A percentile compares a stretch with the other conserved stretches of the same genome.
These are phyloP conservation scores for Paxillus ammoniavirescens DNA, from an alignment of 768 basidiomycete species.

Conservation along the genomic window DNA sequence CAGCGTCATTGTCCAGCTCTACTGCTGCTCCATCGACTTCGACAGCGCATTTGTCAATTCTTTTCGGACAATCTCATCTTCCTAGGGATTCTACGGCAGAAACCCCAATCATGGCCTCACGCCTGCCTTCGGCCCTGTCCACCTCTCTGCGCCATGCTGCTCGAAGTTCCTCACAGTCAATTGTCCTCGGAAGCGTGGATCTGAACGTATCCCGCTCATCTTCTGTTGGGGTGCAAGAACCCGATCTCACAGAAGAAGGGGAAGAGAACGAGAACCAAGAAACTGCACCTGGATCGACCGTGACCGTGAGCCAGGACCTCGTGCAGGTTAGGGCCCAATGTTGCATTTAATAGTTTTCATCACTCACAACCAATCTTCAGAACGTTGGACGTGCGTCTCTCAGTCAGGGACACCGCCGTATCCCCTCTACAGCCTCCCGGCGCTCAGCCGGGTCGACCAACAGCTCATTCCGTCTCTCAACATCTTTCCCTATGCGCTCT, in stretches of 20 bases:
- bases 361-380: constrained; percentile 11
- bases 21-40: constrained; percentile 22
- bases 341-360: not conserved
- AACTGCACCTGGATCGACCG: constrained; percentile 3
- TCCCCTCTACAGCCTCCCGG: constrained; percentile 21
- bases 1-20: constrained; percentile 16
- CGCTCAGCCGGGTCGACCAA: constrained; percentile 10
- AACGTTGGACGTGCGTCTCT: constrained; percentile 18
- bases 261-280: constrained; percentile 10
- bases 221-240: constrained; percentile 14
- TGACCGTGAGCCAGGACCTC: constrained; percentile 29
- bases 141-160: constrained; percentile 23
- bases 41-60: constrained; percentile 12
- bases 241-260: constrained; percentile 9
- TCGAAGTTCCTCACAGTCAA: constrained; percentile 20
- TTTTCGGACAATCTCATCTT: constrained; percentile 11
- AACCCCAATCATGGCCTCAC: constrained; percentile 17
- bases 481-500: constrained; percentile 12
- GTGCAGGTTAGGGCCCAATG: constrained; percentile 21
- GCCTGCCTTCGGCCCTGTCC: constrained; percentile 12
- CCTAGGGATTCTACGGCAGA: constrained; percentile 8
- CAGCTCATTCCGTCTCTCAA: constrained; percentile 24
- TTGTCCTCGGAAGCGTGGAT: constrained; percentile 26
- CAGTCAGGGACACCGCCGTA: constrained; percentile 17
- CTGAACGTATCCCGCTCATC: constrained; percentile 22